Percentiles rank a stretch among this genome's conserved stretches.
These are phyloP conservation scores for Entophlyctis helioformis DNA, from an alignment of 192 early-diverging fungal genomes.

Conservation along the genomic window DNA sequence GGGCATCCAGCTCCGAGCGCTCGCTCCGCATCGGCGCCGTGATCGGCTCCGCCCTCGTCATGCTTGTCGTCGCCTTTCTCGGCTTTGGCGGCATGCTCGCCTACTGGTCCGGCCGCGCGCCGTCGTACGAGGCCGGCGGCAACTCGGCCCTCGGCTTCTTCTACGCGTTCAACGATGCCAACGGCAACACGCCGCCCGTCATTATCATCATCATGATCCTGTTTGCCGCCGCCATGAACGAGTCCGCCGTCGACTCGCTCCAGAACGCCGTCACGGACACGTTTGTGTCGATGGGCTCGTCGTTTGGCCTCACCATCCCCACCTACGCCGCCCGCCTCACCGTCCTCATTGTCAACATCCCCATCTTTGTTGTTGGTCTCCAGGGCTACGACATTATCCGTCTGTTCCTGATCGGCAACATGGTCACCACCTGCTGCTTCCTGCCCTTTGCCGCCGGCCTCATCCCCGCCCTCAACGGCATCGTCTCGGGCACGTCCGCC, in stretches of 20 bases:
- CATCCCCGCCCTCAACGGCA: constrained; percentile 10
- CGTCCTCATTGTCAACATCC: constrained; percentile 23
- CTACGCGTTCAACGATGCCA: constrained; percentile 16
- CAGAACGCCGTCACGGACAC: constrained; percentile 33
- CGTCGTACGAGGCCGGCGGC: constrained; percentile 3
- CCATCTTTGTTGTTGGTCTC: constrained; percentile 16
- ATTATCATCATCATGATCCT: constrained; percentile 24
- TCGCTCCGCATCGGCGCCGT: constrained; percentile 14
- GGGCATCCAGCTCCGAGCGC: constrained; percentile 22
- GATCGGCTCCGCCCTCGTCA: constrained; percentile 16
- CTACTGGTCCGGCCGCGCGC: constrained; percentile 23
- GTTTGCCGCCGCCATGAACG: constrained; percentile 28
- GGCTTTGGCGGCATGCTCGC: constrained; percentile 33
- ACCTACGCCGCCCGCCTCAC: constrained; percentile 2
- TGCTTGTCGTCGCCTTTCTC: constrained; percentile 21
- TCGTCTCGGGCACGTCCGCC: constrained; percentile 12
- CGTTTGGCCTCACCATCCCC: constrained; percentile 7
- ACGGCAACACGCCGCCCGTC: constrained; percentile 9
- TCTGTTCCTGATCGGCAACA: constrained; percentile 26
- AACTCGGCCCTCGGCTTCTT: constrained; percentile 23
- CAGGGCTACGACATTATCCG: constrained; percentile 13
- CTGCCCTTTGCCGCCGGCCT: constrained; percentile 25
- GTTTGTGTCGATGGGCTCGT: constrained; percentile 10
- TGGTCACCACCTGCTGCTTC: constrained; percentile 13
- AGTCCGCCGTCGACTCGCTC: constrained; percentile 35